Evolutionary conservation across 2,329 filamentous ascomycete species (phyloP).

Genomic region (Alternaria triticimaculans): DNA sequence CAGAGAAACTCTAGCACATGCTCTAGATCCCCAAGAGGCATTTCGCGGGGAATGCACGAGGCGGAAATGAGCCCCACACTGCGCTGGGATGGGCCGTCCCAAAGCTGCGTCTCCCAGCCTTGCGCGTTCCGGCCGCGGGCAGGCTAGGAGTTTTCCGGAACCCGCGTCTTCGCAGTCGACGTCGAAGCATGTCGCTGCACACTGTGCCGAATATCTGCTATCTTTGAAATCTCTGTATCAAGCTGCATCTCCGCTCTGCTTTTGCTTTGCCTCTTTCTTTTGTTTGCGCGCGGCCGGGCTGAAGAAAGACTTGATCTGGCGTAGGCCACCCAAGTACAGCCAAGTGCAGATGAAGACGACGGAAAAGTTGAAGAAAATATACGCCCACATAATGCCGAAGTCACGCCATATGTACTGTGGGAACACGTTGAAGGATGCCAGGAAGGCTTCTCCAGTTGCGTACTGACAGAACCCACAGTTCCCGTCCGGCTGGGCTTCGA

Average conservation of each 20-base stretch:
- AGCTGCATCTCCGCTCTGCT: conserved; percentile 28
- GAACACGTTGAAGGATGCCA: conserved; percentile 63
- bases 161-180: conserved; percentile 13
- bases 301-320: conserved; percentile 45
- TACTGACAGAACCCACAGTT: conserved; percentile 71
- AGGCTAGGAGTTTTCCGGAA: conserved; percentile 34
- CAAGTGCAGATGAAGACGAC: conserved; percentile 61
- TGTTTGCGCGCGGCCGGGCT: conserved; percentile 44
- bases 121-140: conserved; percentile 35
- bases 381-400: conserved; percentile 62
- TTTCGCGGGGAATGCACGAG: conserved; percentile 34
- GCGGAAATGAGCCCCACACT: conserved; percentile 22
- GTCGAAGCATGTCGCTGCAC: conserved; percentile 10
- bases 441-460: conserved; percentile 65
- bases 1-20: conserved; percentile 11
- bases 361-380: conserved; percentile 69
- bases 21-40: conserved; percentile 22
- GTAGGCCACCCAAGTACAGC: conserved; percentile 58
- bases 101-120: conserved; percentile 7
- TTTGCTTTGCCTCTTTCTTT: conserved; percentile 38
- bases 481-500: conserved; percentile 61
- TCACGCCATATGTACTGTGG: conserved; percentile 69
- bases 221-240: conserved; percentile 8
- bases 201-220: conserved; percentile 12
- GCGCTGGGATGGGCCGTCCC: conserved; percentile 8